These are phyloP conservation scores for Lepidopterella palustris DNA, from an alignment of 495 filamentous ascomycete species.

Conservation along the genomic window DNA sequence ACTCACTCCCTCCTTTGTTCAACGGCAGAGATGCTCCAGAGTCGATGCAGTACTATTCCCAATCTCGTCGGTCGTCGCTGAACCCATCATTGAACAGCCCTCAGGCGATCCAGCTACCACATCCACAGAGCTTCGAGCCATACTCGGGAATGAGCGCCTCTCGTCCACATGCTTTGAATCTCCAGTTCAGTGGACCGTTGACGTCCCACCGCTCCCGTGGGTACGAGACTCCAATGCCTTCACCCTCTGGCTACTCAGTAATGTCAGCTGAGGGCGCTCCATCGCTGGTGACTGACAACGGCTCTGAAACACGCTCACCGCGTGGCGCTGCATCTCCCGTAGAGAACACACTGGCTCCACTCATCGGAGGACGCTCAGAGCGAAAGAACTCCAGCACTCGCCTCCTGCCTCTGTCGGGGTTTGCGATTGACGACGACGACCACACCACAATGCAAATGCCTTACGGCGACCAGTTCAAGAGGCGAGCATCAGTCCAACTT, in stretches of 20 bases:
- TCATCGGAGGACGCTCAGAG: conserved; percentile 27
- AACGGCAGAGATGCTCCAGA: conserved; percentile 11
- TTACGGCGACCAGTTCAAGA: conserved; percentile 12
- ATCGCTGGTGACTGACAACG: conserved; percentile 64
- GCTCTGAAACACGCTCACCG: conserved; percentile 48
- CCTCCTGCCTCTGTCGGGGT: conserved; percentile 25
- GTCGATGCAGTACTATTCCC: conserved; percentile 8
- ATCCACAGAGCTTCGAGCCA: conserved; percentile 14
- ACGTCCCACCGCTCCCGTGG: conserved; percentile 40
- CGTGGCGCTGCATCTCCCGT: conserved; percentile 29
- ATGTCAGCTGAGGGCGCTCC: conserved; percentile 58
- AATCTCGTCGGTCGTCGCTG: conserved; percentile 17
- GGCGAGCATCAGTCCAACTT: conserved; percentile 22
- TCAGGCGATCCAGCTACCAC: conserved; percentile 10
- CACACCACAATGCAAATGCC: conserved; percentile 6
- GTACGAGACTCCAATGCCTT: conserved; percentile 60
- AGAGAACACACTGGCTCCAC: conserved; percentile 32
- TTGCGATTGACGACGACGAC: conserved; percentile 26
- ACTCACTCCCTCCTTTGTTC: conserved; percentile 9
- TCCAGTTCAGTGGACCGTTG: conserved; percentile 34
- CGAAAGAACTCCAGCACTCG: conserved; percentile 26
- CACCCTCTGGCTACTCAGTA: conserved; percentile 56
- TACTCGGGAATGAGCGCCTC: conserved; percentile 24
- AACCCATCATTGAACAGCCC: conserved; percentile 19
- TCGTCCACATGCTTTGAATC: conserved; percentile 37